Conservation (phyloP, 202 grass and related monocot genomes). For the Tripidium arundinaceum region DNA sequence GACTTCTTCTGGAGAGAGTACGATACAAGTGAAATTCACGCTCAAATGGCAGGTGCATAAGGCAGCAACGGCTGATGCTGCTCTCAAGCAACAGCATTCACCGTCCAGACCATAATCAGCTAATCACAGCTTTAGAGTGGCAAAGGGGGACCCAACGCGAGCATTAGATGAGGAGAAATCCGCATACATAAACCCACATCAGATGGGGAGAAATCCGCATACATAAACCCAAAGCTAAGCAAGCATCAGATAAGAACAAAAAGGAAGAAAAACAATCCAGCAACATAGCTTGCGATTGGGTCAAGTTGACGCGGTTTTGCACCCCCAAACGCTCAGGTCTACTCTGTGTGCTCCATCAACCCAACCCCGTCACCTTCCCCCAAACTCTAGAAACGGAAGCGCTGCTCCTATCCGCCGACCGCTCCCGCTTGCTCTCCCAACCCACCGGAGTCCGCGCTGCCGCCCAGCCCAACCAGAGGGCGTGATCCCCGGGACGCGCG, state of each 20-base stretch:
- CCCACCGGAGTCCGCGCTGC: not conserved
- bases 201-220: too few relatives aligned
- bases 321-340: not conserved
- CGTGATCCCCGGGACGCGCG: not conserved
- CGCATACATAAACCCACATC: too few relatives aligned
- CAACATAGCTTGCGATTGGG: not conserved
- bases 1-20: too few relatives aligned
- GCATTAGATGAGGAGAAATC: not conserved
- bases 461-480: not conserved
- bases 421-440: not conserved
- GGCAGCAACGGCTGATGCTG: not conserved
- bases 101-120: not conserved
- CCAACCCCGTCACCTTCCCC: not conserved
- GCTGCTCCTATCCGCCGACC: not conserved
- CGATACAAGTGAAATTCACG: not conserved
- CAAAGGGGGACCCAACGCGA: too few relatives aligned
- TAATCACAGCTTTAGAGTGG: not conserved
- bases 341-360: not conserved
- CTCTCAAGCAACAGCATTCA: not conserved
- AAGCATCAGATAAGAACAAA: not conserved
- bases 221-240: not conserved
- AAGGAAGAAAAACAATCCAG: not conserved
- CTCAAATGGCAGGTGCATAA: not conserved
- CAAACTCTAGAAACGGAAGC: not conserved
- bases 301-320: not conserved